Evolutionary conservation across 2,329 filamentous ascomycete species (phyloP), one percentile per base, ranked within the genome.

Genomic region (Aureobasidium pullulans): DNA sequence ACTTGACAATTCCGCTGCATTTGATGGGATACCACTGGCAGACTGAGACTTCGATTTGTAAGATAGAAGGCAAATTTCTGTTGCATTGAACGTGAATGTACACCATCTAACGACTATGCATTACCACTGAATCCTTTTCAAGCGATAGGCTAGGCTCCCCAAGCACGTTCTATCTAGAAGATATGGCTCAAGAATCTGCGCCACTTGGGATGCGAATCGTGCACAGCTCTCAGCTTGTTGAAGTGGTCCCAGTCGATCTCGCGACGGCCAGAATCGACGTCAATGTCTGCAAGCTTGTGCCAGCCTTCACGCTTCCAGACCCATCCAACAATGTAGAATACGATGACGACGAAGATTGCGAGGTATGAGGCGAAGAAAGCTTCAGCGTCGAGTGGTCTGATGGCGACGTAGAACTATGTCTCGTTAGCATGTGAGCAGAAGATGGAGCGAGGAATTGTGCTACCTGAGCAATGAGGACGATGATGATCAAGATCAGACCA

Each of bases 381-480:
- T 60, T 80, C 71, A 11, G 71, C 79, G 2, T 62, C 65, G 31
- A 73, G 71, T 16, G 72, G 77, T 37, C 69, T 69, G 62, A 83
- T 69, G 29, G 80, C 78, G 9, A 75, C 75, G 66, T 76, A 83
- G 66, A 81, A 77, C 78, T 70, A 37, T 16, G 1, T 32, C 7
- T 31, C 23, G 37, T 57, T 29, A 42, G 40, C 16, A 43, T 28
- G 15, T n/a, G 10, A 4, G 2, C 4, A 23, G 2, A 6, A 23
- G 23, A 23, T 23, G 23, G 23, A 23, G 23, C 23, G 23, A 23
- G 23, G 23, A 23, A 23, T 23, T 23, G 23, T 23, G 23, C 53
- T 57, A 57, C 53, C 37, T 96, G 91, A 1, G 89, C 89, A 47
- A 88, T 70, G 36, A 96, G 80, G 34, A 96, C 85, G 39, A 93